phyloP scores from a whole-genome alignment of 805 yeast species.

The Candida tammaniensis region DNA sequence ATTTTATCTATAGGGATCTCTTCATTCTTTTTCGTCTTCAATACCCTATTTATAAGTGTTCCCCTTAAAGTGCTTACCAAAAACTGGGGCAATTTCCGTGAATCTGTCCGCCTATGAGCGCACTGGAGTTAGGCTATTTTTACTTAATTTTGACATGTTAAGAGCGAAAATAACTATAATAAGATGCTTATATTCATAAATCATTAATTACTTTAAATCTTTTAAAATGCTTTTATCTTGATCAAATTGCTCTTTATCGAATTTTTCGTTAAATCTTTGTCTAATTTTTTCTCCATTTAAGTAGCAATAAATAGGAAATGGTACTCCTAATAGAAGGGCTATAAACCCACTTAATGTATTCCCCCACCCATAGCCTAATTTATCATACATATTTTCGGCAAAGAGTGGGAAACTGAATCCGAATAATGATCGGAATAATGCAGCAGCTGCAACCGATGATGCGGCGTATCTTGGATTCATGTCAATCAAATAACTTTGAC shows the following conservation, averaged over 20 bases:
- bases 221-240: constrained; percentile 8
- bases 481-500: constrained; percentile 67
- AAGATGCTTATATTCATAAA: no score
- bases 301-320: constrained; percentile 60
- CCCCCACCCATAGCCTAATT: constrained; percentile 69
- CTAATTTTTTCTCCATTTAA: constrained; percentile 57
- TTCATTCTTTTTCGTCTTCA: no score
- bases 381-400: constrained; percentile 54
- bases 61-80: no score
- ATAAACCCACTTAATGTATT: constrained; percentile 59
- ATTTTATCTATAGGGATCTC: no score
- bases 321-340: constrained; percentile 58
- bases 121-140: constrained; percentile 1
- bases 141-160: background rate
- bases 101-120: background rate
- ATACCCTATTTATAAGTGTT: no score
- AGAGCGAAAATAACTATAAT: background rate
- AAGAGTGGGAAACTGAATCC: constrained; percentile 72
- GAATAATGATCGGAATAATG: constrained; percentile 61
- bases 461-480: constrained; percentile 69
- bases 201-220: constrained; percentile 4
- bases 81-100: constrained; percentile 1
- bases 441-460: constrained; percentile 66
- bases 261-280: constrained; percentile 52
- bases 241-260: constrained; percentile 42